Evolutionary conservation across 1,139 yeast species (phyloP).

Genomic region (Nakaseomyces delphensis): DNA sequence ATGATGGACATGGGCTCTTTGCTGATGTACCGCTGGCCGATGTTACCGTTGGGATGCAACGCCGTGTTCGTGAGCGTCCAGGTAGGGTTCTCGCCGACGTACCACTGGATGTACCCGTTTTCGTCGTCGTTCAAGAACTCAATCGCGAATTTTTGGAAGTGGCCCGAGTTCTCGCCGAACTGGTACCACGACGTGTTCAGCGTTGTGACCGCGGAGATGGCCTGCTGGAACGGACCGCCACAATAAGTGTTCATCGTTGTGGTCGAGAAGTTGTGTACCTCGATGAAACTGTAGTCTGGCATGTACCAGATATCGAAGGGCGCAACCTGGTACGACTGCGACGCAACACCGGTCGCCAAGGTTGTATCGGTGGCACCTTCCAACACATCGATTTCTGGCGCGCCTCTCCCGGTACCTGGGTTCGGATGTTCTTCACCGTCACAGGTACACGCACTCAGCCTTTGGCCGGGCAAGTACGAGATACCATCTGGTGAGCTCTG

Average conservation of each 20-base stretch:
- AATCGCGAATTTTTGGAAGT: constrained; percentile 64
- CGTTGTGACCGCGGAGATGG: constrained; percentile 63
- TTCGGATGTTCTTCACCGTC: constrained; percentile 70
- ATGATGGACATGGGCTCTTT: constrained; percentile 80
- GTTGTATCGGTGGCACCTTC: constrained; percentile 59
- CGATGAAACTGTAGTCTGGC: constrained; percentile 67
- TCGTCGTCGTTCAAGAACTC: constrained; percentile 61
- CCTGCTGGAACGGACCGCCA: constrained; percentile 83
- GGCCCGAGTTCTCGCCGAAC: constrained; percentile 37
- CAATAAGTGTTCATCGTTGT: constrained; percentile 67
- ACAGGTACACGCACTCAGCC: constrained; percentile 60
- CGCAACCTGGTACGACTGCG: constrained; percentile 75
- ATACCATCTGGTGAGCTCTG: constrained; percentile 76
- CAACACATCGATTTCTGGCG: constrained; percentile 76
- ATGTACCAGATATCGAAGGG: constrained; percentile 80
- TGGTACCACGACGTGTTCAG: constrained; percentile 71
- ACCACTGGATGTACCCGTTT: constrained; percentile 74
- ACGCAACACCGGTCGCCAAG: constrained; percentile 51
- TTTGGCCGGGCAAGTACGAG: constrained; percentile 69
- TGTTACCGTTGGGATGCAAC: constrained; percentile 71
- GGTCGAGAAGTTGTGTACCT: constrained; percentile 48
- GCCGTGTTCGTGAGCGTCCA: constrained; percentile 52
- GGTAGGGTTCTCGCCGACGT: constrained; percentile 60
- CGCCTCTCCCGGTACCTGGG: constrained; percentile 71
- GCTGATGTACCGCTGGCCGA: constrained; percentile 62